phyloP scores from a whole-genome alignment of 73 alveolate genomes.

The Blepharisma japonicum region DNA sequence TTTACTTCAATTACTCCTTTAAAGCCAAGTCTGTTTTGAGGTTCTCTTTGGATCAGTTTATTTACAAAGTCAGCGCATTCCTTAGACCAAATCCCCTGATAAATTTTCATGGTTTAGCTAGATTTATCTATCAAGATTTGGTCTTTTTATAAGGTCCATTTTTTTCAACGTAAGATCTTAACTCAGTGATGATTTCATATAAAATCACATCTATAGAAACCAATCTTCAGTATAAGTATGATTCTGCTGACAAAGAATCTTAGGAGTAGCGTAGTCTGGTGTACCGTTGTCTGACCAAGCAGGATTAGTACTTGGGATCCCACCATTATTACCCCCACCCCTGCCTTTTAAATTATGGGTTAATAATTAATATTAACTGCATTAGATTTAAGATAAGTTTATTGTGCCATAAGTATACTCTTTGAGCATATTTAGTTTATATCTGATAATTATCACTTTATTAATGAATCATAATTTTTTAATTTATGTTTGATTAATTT shows the following conservation, averaged over 20 bases:
- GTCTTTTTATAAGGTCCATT: background rate
- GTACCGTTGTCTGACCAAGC: no score
- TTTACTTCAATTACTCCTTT: constrained; percentile 86
- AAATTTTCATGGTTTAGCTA: constrained; percentile 71
- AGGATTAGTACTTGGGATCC: no score
- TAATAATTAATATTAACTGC: no score
- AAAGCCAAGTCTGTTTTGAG: constrained; percentile 79
- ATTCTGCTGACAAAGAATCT: background rate
- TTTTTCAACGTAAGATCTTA: constrained; percentile 11
- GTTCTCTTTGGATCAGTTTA: constrained; percentile 43
- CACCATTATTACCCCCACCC: no score
- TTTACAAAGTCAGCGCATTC: constrained; percentile 93
- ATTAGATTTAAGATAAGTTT: no score
- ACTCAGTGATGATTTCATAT: background rate
- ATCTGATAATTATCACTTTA: no score
- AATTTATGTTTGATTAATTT: no score
- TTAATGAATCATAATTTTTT: no score
- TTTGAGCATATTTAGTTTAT: no score
- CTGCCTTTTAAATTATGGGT: no score
- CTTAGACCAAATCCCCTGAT: constrained; percentile 86
- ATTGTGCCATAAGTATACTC: no score
- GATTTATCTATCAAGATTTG: constrained; percentile 47
- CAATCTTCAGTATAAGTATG: background rate
- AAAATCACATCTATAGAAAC: background rate
- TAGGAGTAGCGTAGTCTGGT: constrained; percentile 44